Conservation (phyloP, 2,329 filamentous ascomycete species). For the Calonectria hawksworthii region DNA sequence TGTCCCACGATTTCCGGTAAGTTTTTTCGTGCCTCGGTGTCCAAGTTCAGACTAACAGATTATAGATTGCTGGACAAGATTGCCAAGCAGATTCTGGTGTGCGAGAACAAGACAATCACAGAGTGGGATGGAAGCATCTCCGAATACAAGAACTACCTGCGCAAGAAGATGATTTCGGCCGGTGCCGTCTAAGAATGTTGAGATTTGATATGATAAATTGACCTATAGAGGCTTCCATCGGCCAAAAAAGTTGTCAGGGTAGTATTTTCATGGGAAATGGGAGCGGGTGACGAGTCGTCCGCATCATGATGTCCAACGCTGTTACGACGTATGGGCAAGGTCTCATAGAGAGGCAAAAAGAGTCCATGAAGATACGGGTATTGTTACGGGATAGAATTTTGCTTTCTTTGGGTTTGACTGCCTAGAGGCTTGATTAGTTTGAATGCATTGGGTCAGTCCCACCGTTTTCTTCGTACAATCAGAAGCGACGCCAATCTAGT, state of each 20-base stretch:
- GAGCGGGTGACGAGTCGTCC: slow-evolving; percentile 45
- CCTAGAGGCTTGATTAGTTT: slow-evolving; percentile 43
- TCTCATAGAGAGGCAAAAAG: slow-evolving; percentile 46
- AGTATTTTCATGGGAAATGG: slow-evolving; percentile 49
- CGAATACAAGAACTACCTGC: slow-evolving; percentile 97
- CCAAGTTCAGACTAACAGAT: slow-evolving; percentile 31
- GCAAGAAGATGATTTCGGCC: slow-evolving; percentile 96
- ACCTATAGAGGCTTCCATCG: slow-evolving; percentile 47
- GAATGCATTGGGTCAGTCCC: slow-evolving; percentile 39
- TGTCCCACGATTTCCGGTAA: slow-evolving; percentile 99
- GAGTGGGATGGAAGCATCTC: slow-evolving; percentile 91
- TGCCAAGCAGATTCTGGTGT: slow-evolving; percentile 99
- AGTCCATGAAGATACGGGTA: slow-evolving; percentile 48
- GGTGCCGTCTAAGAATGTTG: slow-evolving; percentile 80
- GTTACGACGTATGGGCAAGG: slow-evolving; percentile 47
- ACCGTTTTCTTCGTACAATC: not conserved
- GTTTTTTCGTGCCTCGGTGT: slow-evolving; percentile 47
- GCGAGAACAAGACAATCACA: slow-evolving; percentile 95
- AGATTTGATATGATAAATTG: slow-evolving; percentile 42
- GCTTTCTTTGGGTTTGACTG: slow-evolving; percentile 44
- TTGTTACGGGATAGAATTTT: slow-evolving; percentile 53
- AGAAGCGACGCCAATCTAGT: not conserved
- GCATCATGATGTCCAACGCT: slow-evolving; percentile 48
- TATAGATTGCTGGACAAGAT: slow-evolving; percentile 96
- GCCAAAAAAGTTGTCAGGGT: slow-evolving; percentile 47